Evolutionary conservation across 331 rosid genomes (phyloP).

Genomic region (Rhamnella rubrinervis): DNA sequence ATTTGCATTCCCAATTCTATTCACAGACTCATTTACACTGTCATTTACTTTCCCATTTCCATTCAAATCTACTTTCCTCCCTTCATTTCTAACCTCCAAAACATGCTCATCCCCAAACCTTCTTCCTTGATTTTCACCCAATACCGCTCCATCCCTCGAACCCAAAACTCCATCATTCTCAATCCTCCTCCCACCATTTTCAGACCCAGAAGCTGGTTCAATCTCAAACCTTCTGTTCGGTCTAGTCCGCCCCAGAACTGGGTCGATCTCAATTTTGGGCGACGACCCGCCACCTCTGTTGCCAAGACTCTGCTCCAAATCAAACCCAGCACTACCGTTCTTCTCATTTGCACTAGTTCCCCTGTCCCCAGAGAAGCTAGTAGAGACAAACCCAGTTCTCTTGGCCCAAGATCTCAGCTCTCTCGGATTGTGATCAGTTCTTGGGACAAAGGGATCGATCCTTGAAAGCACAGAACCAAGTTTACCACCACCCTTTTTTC

Average conservation of each 20-base stretch:
- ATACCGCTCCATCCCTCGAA: constrained; percentile 25
- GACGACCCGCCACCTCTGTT: constrained; percentile 56
- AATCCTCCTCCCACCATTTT: constrained; percentile 35
- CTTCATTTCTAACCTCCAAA: constrained; percentile 35
- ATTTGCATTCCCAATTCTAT: constrained; percentile 21
- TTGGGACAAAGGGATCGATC: constrained; percentile 66
- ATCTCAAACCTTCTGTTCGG: constrained; percentile 56
- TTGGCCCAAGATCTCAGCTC: constrained; percentile 89
- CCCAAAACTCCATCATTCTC: constrained; percentile 41
- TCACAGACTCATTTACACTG: constrained; percentile 14
- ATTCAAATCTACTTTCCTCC: constrained; percentile 35
- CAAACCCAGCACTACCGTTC: constrained; percentile 46
- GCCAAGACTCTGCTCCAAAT: constrained; percentile 47
- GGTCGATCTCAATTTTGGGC: constrained; percentile 86
- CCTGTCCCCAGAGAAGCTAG: constrained; percentile 58
- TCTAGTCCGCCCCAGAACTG: constrained; percentile 65
- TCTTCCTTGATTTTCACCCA: constrained; percentile 38
- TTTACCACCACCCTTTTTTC: constrained; percentile 41
- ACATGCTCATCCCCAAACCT: constrained; percentile 35
- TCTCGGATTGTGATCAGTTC: constrained; percentile 63
- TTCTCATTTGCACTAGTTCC: constrained; percentile 52
- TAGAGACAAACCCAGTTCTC: constrained; percentile 87
- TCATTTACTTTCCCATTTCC: constrained; percentile 34
- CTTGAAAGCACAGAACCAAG: constrained; percentile 28
- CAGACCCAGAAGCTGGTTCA: constrained; percentile 38